A percentile compares a stretch with the other conserved stretches of the same genome.
phyloP scores from a whole-genome alignment of 1,284 basidiomycete genomes.

The Vanrija sp. region DNA sequence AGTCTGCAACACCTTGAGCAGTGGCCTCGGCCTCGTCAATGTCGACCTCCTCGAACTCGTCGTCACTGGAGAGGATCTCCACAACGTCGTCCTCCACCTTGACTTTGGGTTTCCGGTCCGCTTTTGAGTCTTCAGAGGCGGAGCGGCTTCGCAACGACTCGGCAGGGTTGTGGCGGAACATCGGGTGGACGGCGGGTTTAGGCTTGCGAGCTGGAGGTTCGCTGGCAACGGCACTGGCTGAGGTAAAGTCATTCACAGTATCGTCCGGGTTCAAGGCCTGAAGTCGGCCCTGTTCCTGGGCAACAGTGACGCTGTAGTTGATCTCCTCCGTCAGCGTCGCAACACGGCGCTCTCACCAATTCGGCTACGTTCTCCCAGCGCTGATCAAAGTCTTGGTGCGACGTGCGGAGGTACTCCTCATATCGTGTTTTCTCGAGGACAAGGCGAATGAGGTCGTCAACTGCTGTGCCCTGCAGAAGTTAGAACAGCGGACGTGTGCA shows the following conservation, averaged over 20 bases:
- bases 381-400: slow-evolving; percentile 67
- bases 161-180: slow-evolving; percentile 21
- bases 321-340: slow-evolving; percentile 30
- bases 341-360: slow-evolving; percentile 54
- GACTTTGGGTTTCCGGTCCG: neutral
- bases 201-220: neutral
- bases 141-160: slow-evolving; percentile 14
- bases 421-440: slow-evolving; percentile 63
- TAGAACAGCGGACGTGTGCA: neutral
- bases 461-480: slow-evolving; percentile 55
- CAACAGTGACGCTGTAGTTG: slow-evolving; percentile 44
- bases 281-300: slow-evolving; percentile 35
- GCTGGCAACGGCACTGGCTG: slow-evolving; percentile 27
- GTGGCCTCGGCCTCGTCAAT: neutral
- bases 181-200: slow-evolving; percentile 24
- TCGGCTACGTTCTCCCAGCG: slow-evolving; percentile 86
- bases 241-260: slow-evolving; percentile 20
- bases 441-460: slow-evolving; percentile 62
- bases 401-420: slow-evolving; percentile 65
- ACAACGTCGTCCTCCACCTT: slow-evolving; percentile 26
- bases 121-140: slow-evolving; percentile 3
- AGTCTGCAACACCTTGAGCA: neutral
- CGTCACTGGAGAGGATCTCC: slow-evolving; percentile 36
- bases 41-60: slow-evolving; percentile 20
- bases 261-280: slow-evolving; percentile 8